phyloP scores from a whole-genome alignment of 2,329 filamentous ascomycete species.

The Cladophialophora immunda region DNA sequence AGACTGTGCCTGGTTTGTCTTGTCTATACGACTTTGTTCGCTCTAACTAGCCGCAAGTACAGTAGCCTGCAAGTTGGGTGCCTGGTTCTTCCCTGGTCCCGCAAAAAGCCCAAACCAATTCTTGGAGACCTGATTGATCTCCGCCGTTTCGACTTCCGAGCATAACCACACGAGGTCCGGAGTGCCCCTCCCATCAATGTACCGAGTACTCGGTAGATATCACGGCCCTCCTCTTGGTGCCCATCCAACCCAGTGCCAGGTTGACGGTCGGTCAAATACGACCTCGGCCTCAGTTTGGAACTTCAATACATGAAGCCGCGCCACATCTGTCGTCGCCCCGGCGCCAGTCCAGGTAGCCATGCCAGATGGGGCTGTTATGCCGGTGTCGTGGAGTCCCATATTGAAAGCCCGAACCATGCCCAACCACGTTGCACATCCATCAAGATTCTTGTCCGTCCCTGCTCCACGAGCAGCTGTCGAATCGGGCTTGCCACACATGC shows the following conservation, averaged over 20 bases:
- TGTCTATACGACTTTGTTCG: not conserved
- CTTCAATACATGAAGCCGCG: not conserved
- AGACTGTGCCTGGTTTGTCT: not conserved
- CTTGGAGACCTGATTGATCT: not conserved
- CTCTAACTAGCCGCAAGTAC: not conserved
- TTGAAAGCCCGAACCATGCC: not conserved
- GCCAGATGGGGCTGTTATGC: not conserved
- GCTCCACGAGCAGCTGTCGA: not conserved
- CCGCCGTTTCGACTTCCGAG: not conserved
- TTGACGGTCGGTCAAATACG: not conserved
- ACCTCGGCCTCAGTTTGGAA: not conserved
- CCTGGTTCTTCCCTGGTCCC: not conserved
- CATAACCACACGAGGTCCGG: not conserved
- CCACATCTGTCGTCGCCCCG: constrained; percentile 2
- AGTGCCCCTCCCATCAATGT: not conserved
- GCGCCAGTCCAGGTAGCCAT: not conserved
- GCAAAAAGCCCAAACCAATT: not conserved
- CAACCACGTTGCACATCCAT: not conserved
- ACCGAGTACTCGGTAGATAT: not conserved
- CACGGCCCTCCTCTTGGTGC: not conserved
- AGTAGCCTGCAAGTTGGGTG: not conserved
- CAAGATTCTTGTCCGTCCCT: not conserved
- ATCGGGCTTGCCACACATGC: not conserved
- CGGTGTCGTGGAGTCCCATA: not conserved
- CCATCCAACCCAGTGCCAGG: not conserved